Percentiles rank a stretch among this genome's conserved stretches.
Evolutionary conservation across 2,329 filamentous ascomycete species (phyloP).

Genomic region (Fusarium falciforme): DNA sequence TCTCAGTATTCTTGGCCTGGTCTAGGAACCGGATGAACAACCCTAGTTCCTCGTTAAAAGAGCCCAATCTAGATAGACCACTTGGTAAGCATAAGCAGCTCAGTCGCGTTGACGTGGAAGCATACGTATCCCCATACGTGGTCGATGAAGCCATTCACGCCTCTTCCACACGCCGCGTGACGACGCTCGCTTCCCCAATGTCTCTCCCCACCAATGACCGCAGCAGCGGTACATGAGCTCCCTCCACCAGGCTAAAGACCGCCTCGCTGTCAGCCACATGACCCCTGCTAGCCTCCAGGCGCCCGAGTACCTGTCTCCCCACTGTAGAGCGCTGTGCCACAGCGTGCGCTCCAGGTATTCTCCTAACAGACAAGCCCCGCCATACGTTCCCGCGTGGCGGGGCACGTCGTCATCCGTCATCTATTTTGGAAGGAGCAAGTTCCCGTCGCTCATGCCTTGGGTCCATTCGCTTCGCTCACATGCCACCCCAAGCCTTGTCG

Average conservation of each 20-base stretch:
- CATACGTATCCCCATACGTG: constrained; percentile 29
- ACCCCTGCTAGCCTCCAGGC: constrained; percentile 12
- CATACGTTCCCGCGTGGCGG: constrained; percentile 28
- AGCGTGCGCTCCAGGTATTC: constrained; percentile 18
- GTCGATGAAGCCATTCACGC: constrained; percentile 19
- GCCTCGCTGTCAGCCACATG: neutral
- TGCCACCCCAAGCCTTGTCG: constrained; percentile 17
- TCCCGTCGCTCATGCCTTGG: constrained; percentile 4
- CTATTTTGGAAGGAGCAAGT: constrained; percentile 30
- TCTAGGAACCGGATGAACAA: neutral
- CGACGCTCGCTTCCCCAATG: constrained; percentile 19
- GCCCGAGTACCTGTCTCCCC: constrained; percentile 8
- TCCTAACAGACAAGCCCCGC: constrained; percentile 14
- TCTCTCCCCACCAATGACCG: constrained; percentile 13
- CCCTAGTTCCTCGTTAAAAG: neutral
- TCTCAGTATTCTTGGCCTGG: neutral
- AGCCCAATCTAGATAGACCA: neutral
- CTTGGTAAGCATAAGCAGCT: neutral
- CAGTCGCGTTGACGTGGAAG: constrained; percentile 14
- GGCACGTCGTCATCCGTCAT: constrained; percentile 42
- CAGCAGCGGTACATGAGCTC: constrained; percentile 8
- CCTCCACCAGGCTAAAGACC: neutral
- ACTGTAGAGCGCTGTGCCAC: neutral
- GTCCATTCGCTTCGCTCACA: constrained; percentile 25
- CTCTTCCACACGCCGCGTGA: constrained; percentile 18